Conservation (phyloP, 1,139 yeast species). For the Diutina catenulata region DNA sequence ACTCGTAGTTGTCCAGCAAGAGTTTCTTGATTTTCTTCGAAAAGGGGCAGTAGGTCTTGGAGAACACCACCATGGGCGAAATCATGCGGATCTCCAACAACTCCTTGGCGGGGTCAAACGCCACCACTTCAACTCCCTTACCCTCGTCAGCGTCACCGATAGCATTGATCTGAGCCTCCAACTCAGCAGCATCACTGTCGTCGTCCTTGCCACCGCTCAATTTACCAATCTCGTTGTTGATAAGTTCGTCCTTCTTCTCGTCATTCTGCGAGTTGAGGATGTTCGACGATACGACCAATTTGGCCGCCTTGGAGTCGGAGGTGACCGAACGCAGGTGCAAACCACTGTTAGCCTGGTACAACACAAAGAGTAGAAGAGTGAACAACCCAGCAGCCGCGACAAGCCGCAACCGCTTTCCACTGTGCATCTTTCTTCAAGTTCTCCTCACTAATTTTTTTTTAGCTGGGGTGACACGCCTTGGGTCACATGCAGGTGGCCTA, state of each 20-base stretch:
- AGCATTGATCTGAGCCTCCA: neutral
- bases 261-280: neutral
- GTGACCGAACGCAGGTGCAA: neutral
- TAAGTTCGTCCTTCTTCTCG: conserved; percentile 2
- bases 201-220: neutral
- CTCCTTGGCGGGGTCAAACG: conserved; percentile 52
- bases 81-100: conserved; percentile 43
- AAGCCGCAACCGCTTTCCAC: neutral
- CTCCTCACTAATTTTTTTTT: no score
- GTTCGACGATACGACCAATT: neutral
- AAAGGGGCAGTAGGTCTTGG: conserved; percentile 66
- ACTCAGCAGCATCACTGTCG: neutral
- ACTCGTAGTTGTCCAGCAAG: conserved; percentile 49
- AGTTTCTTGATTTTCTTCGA: conserved; percentile 61
- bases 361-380: neutral
- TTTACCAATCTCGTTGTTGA: conserved; percentile 4
- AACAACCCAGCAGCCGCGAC: neutral
- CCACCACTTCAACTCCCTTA: conserved; percentile 6
- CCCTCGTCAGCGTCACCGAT: neutral
- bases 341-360: neutral
- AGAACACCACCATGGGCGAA: conserved; percentile 63
- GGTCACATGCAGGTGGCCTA: no score
- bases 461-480: no score
- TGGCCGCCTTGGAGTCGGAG: neutral
- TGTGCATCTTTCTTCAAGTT: conserved; percentile 2